Base-by-base conservation (phyloP, 176 grass and related monocot species). In the Aegilops sharonensis region DNA sequence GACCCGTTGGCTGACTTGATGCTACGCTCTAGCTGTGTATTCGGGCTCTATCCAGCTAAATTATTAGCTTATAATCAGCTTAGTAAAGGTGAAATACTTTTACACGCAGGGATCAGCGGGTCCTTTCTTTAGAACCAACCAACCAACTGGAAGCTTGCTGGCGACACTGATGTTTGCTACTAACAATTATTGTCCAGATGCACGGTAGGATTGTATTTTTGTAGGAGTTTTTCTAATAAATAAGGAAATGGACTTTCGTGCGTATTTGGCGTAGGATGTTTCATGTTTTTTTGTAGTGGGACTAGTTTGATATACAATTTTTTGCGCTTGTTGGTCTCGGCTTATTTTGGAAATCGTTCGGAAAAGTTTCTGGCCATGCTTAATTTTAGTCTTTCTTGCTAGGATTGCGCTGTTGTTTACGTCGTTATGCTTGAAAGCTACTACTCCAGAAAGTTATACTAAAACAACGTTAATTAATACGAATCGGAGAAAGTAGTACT, bases 1-100 rank as follows among this genome's bases (percentile, higher is more conserved):
- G 89, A 91, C 75, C 57, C 27, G 24, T 68, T n/a, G 24, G 80
- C 35, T 84, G 15, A 37, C 34, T 67, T 84, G 85, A 87, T 75
- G 67, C 20, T 48, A 61, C 45, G 34, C 13, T 35, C 54, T 24
- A 59, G 42, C 77, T 75, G 67, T 75, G 67, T 66, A 57, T 30
- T 39, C n/a, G 4, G 24, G 24, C 11, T 37, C 15, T 56, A 1
- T 39, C 39, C 6, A 68, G 36, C 29, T 9, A 23, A 78, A 34
- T 15, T 43, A 29, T 71, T 50, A 82, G 37, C 72, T 77, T 77
- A 86, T 48, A 63, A 81, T 50, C 37, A 15, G 13, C 14, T 68
- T 11, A 39, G 11, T 21, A 86, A 71, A 50, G 67, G 74, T 36
- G 12, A 79, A 83, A 21, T 79, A 36, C 57, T 75, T 29, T 78